A percentile compares a stretch with the other conserved stretches of the same genome.
Evolutionary conservation across 78 protist species (phyloP).

Genomic region (Dictyostelium intermedium): DNA sequence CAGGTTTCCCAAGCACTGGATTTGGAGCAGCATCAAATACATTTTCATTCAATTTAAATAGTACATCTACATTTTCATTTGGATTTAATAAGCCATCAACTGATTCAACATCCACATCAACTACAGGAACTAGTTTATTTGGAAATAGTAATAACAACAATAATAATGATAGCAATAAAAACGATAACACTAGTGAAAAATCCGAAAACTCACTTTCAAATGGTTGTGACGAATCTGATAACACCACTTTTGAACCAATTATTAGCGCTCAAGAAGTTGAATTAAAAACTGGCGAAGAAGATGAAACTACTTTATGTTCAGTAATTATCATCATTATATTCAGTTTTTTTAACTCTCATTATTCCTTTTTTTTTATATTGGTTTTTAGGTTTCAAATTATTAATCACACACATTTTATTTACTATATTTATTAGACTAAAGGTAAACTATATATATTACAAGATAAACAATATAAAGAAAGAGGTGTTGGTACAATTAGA

Average conservation of each 20-base stretch:
- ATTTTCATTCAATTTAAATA: constrained; percentile 40
- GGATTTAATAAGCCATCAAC: not conserved
- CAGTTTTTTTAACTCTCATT: not conserved
- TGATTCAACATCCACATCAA: not conserved
- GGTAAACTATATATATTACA: constrained; percentile 9
- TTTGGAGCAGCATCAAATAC: constrained; percentile 22
- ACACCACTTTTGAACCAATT: not conserved
- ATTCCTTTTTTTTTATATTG: not conserved
- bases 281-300: constrained; percentile 54
- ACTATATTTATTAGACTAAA: not conserved
- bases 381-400: not conserved
- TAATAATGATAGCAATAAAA: not conserved
- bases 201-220: not conserved
- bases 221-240: not conserved
- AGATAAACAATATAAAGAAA: constrained; percentile 53
- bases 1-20: not conserved
- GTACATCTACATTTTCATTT: constrained; percentile 24
- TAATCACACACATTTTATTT: too few species aligned
- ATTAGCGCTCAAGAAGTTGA: constrained; percentile 19
- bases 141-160: not conserved
- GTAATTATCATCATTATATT: not conserved
- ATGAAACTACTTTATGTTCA: constrained; percentile 51
- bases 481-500: constrained; percentile 59
- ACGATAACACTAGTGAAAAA: not conserved
- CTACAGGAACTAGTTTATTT: not conserved